Evolutionary conservation across 441 rosid species (phyloP).

Genomic region (Pelargonium citronellum): DNA sequence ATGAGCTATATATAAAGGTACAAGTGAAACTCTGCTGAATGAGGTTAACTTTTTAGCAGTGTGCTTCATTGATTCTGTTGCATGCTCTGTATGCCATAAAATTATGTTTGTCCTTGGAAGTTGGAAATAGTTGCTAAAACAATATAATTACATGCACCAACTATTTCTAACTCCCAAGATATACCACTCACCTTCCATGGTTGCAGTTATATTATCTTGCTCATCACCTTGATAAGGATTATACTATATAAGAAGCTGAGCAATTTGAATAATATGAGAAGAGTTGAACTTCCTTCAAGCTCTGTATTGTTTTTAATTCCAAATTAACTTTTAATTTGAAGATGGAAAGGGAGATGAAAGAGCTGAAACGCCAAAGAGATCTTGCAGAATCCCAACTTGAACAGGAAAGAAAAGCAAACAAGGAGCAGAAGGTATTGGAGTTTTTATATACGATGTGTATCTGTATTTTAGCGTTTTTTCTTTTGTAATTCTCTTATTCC

Average conservation of each 20-base stretch:
- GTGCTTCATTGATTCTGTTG: constrained; percentile 17
- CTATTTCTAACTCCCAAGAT: no score
- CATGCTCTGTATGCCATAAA: no score
- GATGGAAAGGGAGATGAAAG: constrained; percentile 37
- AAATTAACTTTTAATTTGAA: constrained; percentile 44
- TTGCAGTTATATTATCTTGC: no score
- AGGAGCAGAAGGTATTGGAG: constrained; percentile 47
- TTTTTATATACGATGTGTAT: constrained; percentile 30
- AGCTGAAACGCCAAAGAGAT: constrained; percentile 78
- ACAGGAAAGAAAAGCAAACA: constrained; percentile 65
- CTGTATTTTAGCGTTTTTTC: constrained; percentile 8
- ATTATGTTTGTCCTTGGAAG: no score
- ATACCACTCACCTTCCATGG: no score
- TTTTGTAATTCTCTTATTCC: constrained; percentile 15
- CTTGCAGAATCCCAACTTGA: constrained; percentile 70
- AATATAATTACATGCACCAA: no score
- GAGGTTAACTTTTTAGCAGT: constrained; percentile 23
- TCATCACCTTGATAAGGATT: no score
- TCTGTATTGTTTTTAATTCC: constrained; percentile 49
- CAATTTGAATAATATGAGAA: no score
- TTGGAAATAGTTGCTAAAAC: no score
- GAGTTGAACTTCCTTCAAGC: constrained; percentile 15
- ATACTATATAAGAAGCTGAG: no score
- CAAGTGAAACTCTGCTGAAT: no score
- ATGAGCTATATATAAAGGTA: no score